Evolutionary conservation across 129 eudicot species (phyloP).

Genomic region (Tanacetum coccineum): DNA sequence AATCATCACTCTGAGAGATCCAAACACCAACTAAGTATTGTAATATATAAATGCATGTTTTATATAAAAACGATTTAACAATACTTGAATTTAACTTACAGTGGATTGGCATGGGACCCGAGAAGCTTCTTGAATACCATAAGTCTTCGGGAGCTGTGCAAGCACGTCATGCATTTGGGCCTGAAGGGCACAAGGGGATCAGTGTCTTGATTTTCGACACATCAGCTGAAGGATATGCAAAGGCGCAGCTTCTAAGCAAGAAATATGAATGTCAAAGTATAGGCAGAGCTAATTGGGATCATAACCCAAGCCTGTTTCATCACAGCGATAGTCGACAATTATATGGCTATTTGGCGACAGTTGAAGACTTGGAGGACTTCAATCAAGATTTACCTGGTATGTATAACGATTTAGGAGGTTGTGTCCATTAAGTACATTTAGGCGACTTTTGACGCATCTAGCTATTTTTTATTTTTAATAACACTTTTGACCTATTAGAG

Average conservation of each 20-base stretch:
- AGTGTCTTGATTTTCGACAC: constrained; percentile 79
- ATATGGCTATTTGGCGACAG: constrained; percentile 75
- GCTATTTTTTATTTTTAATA: no score
- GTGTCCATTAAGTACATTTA: no score
- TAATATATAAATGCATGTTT: not conserved
- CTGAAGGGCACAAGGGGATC: constrained; percentile 29
- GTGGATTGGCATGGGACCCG: constrained; percentile 97
- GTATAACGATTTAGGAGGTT: not conserved
- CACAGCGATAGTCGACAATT: constrained; percentile 64
- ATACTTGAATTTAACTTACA: constrained; percentile 22
- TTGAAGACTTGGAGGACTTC: constrained; percentile 52
- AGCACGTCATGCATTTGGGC: constrained; percentile 77
- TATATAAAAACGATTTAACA: no score
- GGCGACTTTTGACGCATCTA: no score
- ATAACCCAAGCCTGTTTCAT: constrained; percentile 26
- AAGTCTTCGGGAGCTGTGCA: constrained; percentile 50
- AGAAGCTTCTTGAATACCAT: constrained; percentile 73
- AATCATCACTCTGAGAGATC: no score
- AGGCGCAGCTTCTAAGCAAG: constrained; percentile 75
- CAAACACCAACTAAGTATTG: not conserved
- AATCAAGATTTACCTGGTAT: constrained; percentile 72
- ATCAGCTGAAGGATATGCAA: constrained; percentile 63
- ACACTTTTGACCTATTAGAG: no score
- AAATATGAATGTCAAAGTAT: constrained; percentile 48
- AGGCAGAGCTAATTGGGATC: constrained; percentile 60